Evolutionary conservation across 257 asterid genomes (phyloP).

Genomic region (Asclepias syriaca): DNA sequence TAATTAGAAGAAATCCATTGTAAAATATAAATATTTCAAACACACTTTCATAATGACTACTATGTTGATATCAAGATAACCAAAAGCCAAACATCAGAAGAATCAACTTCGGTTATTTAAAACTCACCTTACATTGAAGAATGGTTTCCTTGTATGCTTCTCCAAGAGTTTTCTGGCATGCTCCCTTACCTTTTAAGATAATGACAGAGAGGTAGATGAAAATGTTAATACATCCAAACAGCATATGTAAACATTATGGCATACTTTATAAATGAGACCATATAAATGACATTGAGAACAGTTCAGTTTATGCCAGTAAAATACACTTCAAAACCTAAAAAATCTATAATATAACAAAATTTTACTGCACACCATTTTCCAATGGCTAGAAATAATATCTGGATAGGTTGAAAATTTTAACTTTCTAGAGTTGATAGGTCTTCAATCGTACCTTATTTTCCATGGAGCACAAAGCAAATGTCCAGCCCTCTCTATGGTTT

Average conservation of each 20-base stretch:
- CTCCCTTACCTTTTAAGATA: constrained; percentile 65
- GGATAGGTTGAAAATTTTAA: neutral
- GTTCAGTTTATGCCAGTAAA: neutral
- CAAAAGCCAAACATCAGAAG: constrained; percentile 4
- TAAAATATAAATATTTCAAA: neutral
- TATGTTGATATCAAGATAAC: neutral
- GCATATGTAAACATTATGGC: neutral
- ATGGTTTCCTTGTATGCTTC: constrained; percentile 84
- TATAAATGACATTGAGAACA: neutral
- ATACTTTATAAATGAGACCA: neutral
- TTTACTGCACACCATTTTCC: neutral
- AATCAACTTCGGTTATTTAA: neutral
- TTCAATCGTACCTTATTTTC: constrained; percentile 67
- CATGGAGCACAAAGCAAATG: constrained; percentile 95
- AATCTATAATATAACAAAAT: neutral
- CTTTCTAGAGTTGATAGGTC: neutral
- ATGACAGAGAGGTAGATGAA: neutral
- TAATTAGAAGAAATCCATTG: neutral
- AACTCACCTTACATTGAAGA: constrained; percentile 76
- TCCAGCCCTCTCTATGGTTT: constrained; percentile 83
- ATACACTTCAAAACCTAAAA: neutral
- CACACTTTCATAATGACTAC: neutral
- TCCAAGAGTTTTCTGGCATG: constrained; percentile 98
- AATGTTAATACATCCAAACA: neutral
- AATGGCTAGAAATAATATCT: neutral